Base-by-base conservation (phyloP, 257 asterid species). In the Linaria vulgaris region DNA sequence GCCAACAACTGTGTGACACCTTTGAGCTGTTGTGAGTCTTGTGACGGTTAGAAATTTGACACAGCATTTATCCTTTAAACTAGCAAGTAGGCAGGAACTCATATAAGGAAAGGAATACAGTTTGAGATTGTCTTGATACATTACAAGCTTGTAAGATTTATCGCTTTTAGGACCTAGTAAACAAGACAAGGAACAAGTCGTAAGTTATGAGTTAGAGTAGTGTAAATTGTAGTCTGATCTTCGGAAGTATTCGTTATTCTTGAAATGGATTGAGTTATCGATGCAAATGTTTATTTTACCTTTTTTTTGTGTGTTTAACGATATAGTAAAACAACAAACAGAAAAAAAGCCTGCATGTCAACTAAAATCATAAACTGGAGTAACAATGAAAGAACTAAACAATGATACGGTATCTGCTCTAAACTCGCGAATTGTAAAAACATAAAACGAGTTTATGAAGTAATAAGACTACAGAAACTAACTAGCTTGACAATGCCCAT, bases 151-250 rank as follows among this genome's bases (percentile, higher is more conserved):
- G 52, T 58, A 13, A 34, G 64, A 59, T 41, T 44, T 10, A 16
- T 52, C 22, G 56, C 54, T 66, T 71, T 7, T n/a, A 65, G 61
- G 21, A 45, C 56, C 17, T 56, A 54, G 62, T 51, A 47, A 46
- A 51, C 55, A 61, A 57, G 19, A 49, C 10, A 27, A 43, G 9
- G 51, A 5, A 41, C 19, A 43, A 22, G 44, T 59, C 47, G 64
- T 59, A 66, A 30, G 38, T 34, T 16, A 43, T 19, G 51, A 63
- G 9, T 34, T 3, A 34, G 41, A 34, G 1, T 7, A 34, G 41
- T 34, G 41, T 34, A 34, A 34, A 34, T 34, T 34, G 9, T 34
- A 34, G 41, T 34, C 41, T 34, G 41, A 7, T 34, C 41, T 4
- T 11, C 41, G 41, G 41, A 11, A 34, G 11, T 34, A 34, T 34